These are phyloP conservation scores for Eimeria necatrix DNA, from an alignment of 169 alveolate species.

Conservation along the genomic window DNA sequence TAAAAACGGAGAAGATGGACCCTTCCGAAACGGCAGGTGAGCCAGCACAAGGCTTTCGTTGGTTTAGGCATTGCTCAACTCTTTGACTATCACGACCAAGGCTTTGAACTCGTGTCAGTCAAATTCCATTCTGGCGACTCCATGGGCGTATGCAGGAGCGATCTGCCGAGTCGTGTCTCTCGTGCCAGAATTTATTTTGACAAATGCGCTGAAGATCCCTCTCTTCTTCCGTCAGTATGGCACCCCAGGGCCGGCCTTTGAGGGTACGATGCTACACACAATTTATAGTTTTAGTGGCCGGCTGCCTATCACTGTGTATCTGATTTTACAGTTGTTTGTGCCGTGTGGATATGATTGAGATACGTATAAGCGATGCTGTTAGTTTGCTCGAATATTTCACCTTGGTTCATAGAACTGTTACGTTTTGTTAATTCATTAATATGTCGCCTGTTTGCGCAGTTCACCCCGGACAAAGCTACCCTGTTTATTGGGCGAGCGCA, in stretches of 20 bases:
- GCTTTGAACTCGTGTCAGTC: no score
- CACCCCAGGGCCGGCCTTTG: slow-evolving; percentile 79
- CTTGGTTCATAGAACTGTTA: no score
- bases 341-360: no score
- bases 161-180: slow-evolving; percentile 90
- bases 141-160: slow-evolving; percentile 82
- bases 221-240: slow-evolving; percentile 87
- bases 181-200: slow-evolving; percentile 89
- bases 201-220: slow-evolving; percentile 84
- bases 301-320: no score
- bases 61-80: no score
- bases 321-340: no score
- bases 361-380: no score
- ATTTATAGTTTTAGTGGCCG: no score
- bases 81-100: no score
- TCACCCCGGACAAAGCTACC: slow-evolving; percentile 73
- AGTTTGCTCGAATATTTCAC: no score
- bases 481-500: slow-evolving; percentile 76
- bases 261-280: slow-evolving; percentile 72
- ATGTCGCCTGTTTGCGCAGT: slow-evolving; percentile 12
- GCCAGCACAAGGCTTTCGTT: neutral
- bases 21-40: slow-evolving; percentile 85
- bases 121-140: no score
- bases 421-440: no score
- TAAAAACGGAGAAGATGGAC: slow-evolving; percentile 88